Evolutionary conservation across 371 early-diverging fungal genomes (phyloP).

Genomic region (Apophysomyces elegans): DNA sequence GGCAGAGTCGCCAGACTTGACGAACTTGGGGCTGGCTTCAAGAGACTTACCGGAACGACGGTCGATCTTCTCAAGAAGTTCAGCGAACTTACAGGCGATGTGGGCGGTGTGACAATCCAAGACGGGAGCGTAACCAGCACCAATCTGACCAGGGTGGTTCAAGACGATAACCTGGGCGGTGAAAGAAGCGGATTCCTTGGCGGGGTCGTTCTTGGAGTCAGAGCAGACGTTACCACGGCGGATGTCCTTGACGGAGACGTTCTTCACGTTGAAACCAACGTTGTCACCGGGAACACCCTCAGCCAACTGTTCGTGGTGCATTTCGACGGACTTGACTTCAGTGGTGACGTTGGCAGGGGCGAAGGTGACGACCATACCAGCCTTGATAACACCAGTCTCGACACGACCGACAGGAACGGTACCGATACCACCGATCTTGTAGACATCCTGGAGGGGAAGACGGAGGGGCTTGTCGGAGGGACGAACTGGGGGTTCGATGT

Average conservation of each 20-base stretch:
- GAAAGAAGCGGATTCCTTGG: slow-evolving; percentile 92
- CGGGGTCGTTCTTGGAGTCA: slow-evolving; percentile 97
- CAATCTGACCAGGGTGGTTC: slow-evolving; percentile 96
- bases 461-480: slow-evolving; percentile 96
- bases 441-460: slow-evolving; percentile 94
- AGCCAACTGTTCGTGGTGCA: slow-evolving; percentile 95
- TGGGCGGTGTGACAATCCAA: slow-evolving; percentile 98
- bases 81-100: slow-evolving; percentile 93
- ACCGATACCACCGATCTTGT: slow-evolving; percentile 98
- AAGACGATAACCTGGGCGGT: slow-evolving; percentile 95
- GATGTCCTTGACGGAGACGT: slow-evolving; percentile 96
- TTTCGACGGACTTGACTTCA: slow-evolving; percentile 98
- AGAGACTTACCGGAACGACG: slow-evolving; percentile 86
- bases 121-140: slow-evolving; percentile 90
- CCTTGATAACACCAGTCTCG: too few species aligned
- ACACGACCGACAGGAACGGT: slow-evolving; percentile 97
- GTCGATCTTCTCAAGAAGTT: slow-evolving; percentile 94
- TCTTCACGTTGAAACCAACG: slow-evolving; percentile 98
- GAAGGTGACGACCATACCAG: slow-evolving; percentile 92
- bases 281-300: slow-evolving; percentile 98
- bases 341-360: slow-evolving; percentile 88
- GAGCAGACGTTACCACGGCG: slow-evolving; percentile 97
- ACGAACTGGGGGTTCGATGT: slow-evolving; percentile 91
- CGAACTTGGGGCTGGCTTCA: slow-evolving; percentile 68
- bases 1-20: slow-evolving; percentile 58